Evolutionary conservation across 352 stramenopile species (phyloP).

Genomic region (Globisporangium heterothallicum): DNA sequence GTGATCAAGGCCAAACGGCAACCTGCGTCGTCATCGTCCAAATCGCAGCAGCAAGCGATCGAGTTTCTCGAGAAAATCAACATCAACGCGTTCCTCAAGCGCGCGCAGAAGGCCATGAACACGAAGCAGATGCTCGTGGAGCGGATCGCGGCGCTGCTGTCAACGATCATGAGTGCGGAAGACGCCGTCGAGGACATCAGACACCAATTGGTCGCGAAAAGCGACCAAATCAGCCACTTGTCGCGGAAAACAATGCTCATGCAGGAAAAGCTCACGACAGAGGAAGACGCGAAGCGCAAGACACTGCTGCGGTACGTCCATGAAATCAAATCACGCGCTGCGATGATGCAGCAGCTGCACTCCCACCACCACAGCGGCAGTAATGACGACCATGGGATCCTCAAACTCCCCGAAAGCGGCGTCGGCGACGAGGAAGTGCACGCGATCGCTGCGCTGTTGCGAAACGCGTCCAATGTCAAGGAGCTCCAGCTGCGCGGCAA

Average conservation of each 20-base stretch:
- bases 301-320: constrained; percentile 94
- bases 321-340: constrained; percentile 83
- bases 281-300: constrained; percentile 95
- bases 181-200: constrained; percentile 52
- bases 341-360: constrained; percentile 14
- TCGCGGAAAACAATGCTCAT: constrained; percentile 62
- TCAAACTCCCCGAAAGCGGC: constrained; percentile 87
- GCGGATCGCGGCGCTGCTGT: constrained; percentile 78
- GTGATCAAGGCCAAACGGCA: constrained; percentile 90
- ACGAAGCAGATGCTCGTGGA: constrained; percentile 91
- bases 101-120: constrained; percentile 89
- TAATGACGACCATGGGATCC: constrained; percentile 22
- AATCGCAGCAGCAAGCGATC: constrained; percentile 45
- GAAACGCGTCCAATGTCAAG: constrained; percentile 86
- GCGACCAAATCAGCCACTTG: constrained; percentile 84
- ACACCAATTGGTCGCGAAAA: constrained; percentile 43
- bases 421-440: constrained; percentile 95
- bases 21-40: constrained; percentile 39
- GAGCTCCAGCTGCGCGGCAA: constrained; percentile 93
- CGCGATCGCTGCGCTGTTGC: constrained; percentile 90
- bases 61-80: constrained; percentile 88
- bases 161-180: constrained; percentile 65
- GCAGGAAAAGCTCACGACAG: constrained; percentile 80
- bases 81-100: constrained; percentile 93
- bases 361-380: constrained; percentile 4